phyloP scores from a whole-genome alignment of 2,329 filamentous ascomycete genomes.

The Neofusicoccum cordaticola region DNA sequence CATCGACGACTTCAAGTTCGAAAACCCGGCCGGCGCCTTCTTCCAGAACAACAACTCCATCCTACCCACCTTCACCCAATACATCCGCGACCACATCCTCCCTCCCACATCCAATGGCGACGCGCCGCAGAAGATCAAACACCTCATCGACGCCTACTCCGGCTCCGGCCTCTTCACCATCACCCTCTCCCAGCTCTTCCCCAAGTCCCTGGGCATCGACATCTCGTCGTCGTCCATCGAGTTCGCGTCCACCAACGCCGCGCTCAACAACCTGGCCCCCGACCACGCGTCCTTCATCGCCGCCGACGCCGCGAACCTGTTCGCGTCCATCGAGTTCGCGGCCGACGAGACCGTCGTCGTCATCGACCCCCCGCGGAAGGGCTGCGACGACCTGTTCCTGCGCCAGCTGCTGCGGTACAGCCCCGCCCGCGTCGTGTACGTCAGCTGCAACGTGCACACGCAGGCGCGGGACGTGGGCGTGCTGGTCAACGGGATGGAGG shows the following conservation, averaged over 20 bases:
- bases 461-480: slow-evolving; percentile 91
- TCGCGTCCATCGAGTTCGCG: slow-evolving; percentile 70
- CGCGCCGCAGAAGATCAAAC: slow-evolving; percentile 55
- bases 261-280: slow-evolving; percentile 66
- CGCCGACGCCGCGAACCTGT: slow-evolving; percentile 81
- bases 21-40: slow-evolving; percentile 89
- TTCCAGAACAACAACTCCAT: slow-evolving; percentile 99
- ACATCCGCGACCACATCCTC: slow-evolving; percentile 77
- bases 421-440: slow-evolving; percentile 81
- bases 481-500: slow-evolving; percentile 67
- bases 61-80: slow-evolving; percentile 78
- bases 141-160: slow-evolving; percentile 96
- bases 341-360: slow-evolving; percentile 86
- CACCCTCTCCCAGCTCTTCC: slow-evolving; percentile 79
- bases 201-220: slow-evolving; percentile 82
- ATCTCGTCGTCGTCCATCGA: slow-evolving; percentile 76
- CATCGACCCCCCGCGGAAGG: slow-evolving; percentile 93
- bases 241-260: slow-evolving; percentile 75
- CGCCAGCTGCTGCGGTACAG: slow-evolving; percentile 74
- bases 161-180: slow-evolving; percentile 97
- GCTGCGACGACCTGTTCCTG: slow-evolving; percentile 83
- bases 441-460: slow-evolving; percentile 97
- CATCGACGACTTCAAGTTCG: slow-evolving; percentile 78
- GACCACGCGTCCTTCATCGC: slow-evolving; percentile 79
- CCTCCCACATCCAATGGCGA: slow-evolving; percentile 36